Base-by-base conservation (phyloP, 192 early-diverging fungal genomes). In the Coemansia sp. region DNA sequence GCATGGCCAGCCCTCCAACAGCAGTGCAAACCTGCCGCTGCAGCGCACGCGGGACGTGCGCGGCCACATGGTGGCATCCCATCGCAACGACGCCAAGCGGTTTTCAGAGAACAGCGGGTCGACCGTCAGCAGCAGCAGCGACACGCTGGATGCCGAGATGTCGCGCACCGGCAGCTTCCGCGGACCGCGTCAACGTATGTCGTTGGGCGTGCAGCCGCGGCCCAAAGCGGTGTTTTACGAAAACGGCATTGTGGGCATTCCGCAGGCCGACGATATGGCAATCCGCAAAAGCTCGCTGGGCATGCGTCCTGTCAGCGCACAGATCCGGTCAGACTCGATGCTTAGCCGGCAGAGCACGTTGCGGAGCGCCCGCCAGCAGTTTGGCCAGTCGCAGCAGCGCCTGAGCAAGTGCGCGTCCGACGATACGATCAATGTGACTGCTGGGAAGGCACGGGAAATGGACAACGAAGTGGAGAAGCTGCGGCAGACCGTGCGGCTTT, bases 91-190 rank as follows among this genome's bases (percentile, higher is more conserved):
- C 7, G 41, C 59, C 3, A 76, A 76, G 60, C 53, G 74, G 51
- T 66, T 76, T 31, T 76, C 74, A n/a, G 74, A 70, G 32, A 69
- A 76, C 67, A 76, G 74, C 63, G 74, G 74, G n/a, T 62, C 59
- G 9, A 76, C 73, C 0, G 55, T 61, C 18, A 55, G 54, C 23
- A 56, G 66, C 55, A 26, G 54, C 32, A 45, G 59, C 52, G 70
- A 73, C 44, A 72, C 58, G n/a, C 51, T 58, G 39, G 38, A 49
- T 14, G 30, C 40, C 40, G 61, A 53, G 44, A 28, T 3, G 32
- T 5, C 28, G 18, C 44, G n/a, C 20, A 47, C 41, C 21, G 37
- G 62, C 43, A 14, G 39, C 55, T 34, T 34, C 10, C 32, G 9
- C 50, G 8, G 12, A 36, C 32, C 28, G 32, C 50, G 50, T 20